Conservation (phyloP, 768 basidiomycete genomes). For the Russula virescens region DNA sequence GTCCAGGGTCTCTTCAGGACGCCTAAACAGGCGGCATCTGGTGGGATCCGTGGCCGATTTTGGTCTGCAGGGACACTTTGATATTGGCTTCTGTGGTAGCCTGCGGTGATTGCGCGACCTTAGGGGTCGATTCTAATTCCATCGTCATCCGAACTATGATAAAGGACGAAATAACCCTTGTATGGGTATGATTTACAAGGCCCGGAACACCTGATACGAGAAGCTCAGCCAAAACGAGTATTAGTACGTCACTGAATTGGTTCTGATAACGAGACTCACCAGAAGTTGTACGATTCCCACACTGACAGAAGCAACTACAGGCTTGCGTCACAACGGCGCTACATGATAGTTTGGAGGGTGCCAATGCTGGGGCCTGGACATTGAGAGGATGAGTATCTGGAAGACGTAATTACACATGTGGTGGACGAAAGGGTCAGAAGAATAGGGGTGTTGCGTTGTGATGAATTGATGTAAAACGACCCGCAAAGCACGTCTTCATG, state of each 20-base stretch:
- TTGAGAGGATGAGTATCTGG: neutral
- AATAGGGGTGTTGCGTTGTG: neutral
- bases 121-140: neutral
- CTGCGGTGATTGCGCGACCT: neutral
- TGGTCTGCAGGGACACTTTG: neutral
- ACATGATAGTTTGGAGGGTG: too few relatives aligned
- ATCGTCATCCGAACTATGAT: neutral
- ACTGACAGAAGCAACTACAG: too few relatives aligned
- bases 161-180: neutral
- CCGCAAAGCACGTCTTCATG: neutral
- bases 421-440: conserved; percentile 6
- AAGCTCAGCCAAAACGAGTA: neutral
- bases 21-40: neutral
- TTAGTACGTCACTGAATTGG: neutral
- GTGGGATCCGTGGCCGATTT: neutral
- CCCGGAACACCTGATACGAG: neutral
- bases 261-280: neutral
- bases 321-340: too few relatives aligned
- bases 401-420: neutral
- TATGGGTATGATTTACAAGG: neutral
- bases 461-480: neutral
- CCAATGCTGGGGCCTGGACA: too few relatives aligned
- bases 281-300: neutral
- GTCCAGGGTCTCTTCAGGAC: too few relatives aligned
- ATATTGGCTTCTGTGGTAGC: neutral